Evolutionary conservation across 2,329 filamentous ascomycete species (phyloP).

Genomic region (Penicillium sp.): DNA sequence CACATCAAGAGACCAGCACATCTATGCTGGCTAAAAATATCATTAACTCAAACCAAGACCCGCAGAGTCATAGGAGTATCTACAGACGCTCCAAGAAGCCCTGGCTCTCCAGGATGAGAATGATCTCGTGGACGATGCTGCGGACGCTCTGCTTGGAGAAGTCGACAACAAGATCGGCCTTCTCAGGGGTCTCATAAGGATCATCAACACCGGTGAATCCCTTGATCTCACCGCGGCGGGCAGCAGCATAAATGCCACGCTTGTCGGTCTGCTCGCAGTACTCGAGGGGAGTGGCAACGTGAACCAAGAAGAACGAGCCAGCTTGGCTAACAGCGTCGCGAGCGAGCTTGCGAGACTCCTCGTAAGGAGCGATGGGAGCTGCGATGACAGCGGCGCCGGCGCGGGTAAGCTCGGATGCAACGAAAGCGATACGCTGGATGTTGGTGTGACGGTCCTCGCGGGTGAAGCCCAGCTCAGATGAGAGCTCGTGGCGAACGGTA

Average conservation of each 20-base stretch:
- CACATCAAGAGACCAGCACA: conserved; percentile 21
- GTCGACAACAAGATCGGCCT: conserved; percentile 82
- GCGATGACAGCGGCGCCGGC: conserved; percentile 93
- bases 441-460: conserved; percentile 89
- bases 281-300: conserved; percentile 89
- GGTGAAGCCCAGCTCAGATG: conserved; percentile 91
- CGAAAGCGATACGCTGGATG: conserved; percentile 93
- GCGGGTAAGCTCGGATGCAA: conserved; percentile 89
- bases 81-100: conserved; percentile 71
- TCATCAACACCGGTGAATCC: conserved; percentile 98
- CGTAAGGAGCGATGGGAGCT: conserved; percentile 91
- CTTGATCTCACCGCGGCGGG: conserved; percentile 86
- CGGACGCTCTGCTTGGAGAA: conserved; percentile 80
- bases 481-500: conserved; percentile 89
- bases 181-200: conserved; percentile 81
- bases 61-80: conserved; percentile 13
- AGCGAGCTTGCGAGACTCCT: conserved; percentile 69
- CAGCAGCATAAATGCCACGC: conserved; percentile 80
- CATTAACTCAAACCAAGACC: conserved; percentile 15
- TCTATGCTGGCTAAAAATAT: conserved; percentile 19
- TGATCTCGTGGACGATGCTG: conserved; percentile 93
- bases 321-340: conserved; percentile 76
- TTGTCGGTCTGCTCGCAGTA: conserved; percentile 94
- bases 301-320: conserved; percentile 90
- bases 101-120: conserved; percentile 83